These are phyloP conservation scores for Penicillium silybi DNA, from an alignment of 495 filamentous ascomycete genomes.

Conservation along the genomic window DNA sequence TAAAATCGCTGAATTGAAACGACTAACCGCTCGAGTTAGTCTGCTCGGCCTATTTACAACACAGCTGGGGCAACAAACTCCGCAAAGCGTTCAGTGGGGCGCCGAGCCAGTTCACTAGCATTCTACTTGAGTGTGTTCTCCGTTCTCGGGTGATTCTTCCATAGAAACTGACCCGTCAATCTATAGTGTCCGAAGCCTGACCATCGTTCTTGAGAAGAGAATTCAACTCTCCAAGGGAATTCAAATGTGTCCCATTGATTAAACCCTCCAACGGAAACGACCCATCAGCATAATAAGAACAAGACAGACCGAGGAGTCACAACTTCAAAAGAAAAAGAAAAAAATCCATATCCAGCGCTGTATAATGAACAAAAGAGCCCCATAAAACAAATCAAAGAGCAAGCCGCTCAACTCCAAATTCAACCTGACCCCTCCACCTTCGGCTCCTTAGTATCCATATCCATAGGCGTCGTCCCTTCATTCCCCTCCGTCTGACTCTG, in stretches of 20 bases:
- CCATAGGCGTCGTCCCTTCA: slow-evolving; percentile 36
- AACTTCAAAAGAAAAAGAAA: background rate
- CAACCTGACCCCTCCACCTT: slow-evolving; percentile 22
- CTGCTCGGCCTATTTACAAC: too few relatives aligned
- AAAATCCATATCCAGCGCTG: slow-evolving; percentile 5
- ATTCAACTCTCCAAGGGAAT: background rate
- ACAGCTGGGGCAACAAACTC: too few relatives aligned
- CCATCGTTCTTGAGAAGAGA: too few relatives aligned
- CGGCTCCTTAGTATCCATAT: slow-evolving; percentile 37
- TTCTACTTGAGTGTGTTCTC: too few relatives aligned
- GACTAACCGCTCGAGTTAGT: too few relatives aligned
- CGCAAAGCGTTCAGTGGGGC: too few relatives aligned
- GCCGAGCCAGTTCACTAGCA: too few relatives aligned
- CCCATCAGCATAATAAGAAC: background rate
- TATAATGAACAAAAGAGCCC: slow-evolving; percentile 7
- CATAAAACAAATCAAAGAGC: background rate
- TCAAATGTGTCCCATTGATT: background rate
- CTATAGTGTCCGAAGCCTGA: too few relatives aligned
- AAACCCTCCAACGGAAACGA: background rate
- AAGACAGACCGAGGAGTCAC: background rate
- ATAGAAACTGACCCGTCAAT: too few relatives aligned
- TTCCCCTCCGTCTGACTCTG: slow-evolving; percentile 22
- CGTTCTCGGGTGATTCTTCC: too few relatives aligned
- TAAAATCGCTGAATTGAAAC: too few relatives aligned
- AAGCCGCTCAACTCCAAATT: background rate